Percentiles rank a stretch among this genome's conserved stretches.
These are phyloP conservation scores for Monosporascus sp. DNA, from an alignment of 2,329 filamentous ascomycete genomes.

Conservation along the genomic window DNA sequence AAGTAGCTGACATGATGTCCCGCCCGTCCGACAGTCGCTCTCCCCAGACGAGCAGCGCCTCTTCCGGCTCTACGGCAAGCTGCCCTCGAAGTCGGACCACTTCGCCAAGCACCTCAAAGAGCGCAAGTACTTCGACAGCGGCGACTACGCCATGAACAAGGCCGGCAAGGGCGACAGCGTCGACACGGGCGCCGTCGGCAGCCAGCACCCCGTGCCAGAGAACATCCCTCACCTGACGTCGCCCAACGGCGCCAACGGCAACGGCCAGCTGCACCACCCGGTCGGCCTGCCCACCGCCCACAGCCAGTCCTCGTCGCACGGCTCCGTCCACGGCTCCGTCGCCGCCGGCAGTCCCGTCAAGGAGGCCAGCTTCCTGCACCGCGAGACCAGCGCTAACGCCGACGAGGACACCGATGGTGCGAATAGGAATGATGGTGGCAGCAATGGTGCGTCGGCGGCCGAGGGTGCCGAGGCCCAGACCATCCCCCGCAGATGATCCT, in stretches of 20 bases:
- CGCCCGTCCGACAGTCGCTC: slow-evolving; percentile 59
- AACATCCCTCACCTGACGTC: slow-evolving; percentile 88
- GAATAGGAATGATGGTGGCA: slow-evolving; percentile 34
- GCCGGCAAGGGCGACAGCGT: slow-evolving; percentile 93
- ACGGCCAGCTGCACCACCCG: slow-evolving; percentile 26
- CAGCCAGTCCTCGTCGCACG: slow-evolving; percentile 52
- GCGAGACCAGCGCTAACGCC: slow-evolving; percentile 63
- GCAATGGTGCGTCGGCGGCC: slow-evolving; percentile 8
- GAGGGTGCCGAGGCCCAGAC: slow-evolving; percentile 32
- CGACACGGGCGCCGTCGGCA: slow-evolving; percentile 88
- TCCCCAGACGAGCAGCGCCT: slow-evolving; percentile 92
- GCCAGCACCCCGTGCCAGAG: slow-evolving; percentile 89
- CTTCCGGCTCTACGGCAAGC: slow-evolving; percentile 95
- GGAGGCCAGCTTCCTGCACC: slow-evolving; percentile 81
- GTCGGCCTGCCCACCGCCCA: slow-evolving; percentile 33
- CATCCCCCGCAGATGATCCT: slow-evolving; percentile 54
- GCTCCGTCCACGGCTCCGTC: slow-evolving; percentile 81
- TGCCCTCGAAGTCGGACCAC: slow-evolving; percentile 92
- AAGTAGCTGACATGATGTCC: slow-evolving; percentile 2
- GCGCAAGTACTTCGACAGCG: slow-evolving; percentile 97
- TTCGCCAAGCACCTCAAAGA: slow-evolving; percentile 99
- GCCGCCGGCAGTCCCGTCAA: slow-evolving; percentile 76
- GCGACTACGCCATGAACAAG: slow-evolving; percentile 94
- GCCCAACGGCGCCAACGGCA: slow-evolving; percentile 44
- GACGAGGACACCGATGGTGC: slow-evolving; percentile 21